phyloP scores from a whole-genome alignment of 2,329 filamentous ascomycete genomes.

The Aspergillus niger region DNA sequence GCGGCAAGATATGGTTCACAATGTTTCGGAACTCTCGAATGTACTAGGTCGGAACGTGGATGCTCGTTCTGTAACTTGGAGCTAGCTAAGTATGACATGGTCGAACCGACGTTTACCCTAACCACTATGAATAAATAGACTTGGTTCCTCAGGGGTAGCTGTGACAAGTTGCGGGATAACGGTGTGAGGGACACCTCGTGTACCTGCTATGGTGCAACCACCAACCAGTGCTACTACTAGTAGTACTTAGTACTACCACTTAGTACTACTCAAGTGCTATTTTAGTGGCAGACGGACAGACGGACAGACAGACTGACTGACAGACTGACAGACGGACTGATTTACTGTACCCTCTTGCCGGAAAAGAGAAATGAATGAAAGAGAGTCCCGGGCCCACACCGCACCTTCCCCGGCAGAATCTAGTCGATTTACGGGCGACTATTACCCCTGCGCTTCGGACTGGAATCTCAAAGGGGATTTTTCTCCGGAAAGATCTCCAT shows the following conservation, averaged over 20 bases:
- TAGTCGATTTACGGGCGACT: neutral
- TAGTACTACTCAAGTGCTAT: too few relatives aligned
- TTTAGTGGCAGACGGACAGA: too few relatives aligned
- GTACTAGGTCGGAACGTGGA: too few relatives aligned
- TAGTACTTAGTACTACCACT: too few relatives aligned
- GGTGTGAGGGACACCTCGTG: neutral
- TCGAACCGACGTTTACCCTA: neutral
- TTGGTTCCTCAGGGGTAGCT: neutral
- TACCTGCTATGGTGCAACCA: neutral
- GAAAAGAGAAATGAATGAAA: too few relatives aligned
- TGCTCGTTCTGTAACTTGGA: neutral
- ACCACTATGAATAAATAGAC: neutral
- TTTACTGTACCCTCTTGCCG: neutral
- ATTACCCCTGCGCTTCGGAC: neutral
- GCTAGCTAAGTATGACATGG: neutral
- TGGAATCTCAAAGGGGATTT: neutral
- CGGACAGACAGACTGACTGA: too few relatives aligned
- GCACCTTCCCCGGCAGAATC: constrained; percentile 1
- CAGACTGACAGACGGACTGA: too few relatives aligned
- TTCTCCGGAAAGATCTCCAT: neutral
- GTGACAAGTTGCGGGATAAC: neutral
- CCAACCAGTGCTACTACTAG: too few relatives aligned
- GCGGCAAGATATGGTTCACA: neutral
- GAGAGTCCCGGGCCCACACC: neutral
- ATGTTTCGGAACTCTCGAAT: too few relatives aligned